Conservation (phyloP, 208 protist genomes). For the Leishmania turanica region DNA sequence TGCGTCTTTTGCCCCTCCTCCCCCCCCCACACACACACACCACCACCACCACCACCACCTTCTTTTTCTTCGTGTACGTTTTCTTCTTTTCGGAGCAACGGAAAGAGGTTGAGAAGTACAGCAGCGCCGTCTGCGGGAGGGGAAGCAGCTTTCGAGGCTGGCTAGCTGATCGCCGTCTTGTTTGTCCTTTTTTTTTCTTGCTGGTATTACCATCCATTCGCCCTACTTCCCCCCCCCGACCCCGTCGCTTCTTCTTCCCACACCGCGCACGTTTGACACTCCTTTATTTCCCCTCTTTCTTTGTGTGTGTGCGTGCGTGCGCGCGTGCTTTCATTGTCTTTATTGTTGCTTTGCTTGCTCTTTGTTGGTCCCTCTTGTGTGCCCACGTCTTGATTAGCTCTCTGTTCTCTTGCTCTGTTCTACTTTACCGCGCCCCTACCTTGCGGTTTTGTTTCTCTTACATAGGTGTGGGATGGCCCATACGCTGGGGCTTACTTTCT, state of each 20-base stretch:
- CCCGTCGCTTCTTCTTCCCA: background rate
- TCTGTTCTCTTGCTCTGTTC: background rate
- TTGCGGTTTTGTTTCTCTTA: background rate
- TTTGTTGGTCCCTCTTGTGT: background rate
- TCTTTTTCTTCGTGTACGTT: no score
- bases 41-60: no score
- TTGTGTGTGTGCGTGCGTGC: background rate
- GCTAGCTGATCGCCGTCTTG: background rate
- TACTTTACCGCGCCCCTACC: background rate
- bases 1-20: background rate
- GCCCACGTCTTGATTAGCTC: background rate
- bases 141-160: background rate
- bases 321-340: background rate
- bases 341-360: background rate
- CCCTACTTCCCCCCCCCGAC: no score
- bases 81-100: background rate
- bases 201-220: background rate
- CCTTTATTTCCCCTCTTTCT: background rate
- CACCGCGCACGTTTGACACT: background rate
- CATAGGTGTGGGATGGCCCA: background rate
- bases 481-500: background rate
- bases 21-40: no score
- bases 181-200: background rate
- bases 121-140: background rate
- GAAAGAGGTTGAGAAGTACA: background rate